Base-by-base conservation (phyloP, 306 rosid species). In the Astragalus glycyphyllos region DNA sequence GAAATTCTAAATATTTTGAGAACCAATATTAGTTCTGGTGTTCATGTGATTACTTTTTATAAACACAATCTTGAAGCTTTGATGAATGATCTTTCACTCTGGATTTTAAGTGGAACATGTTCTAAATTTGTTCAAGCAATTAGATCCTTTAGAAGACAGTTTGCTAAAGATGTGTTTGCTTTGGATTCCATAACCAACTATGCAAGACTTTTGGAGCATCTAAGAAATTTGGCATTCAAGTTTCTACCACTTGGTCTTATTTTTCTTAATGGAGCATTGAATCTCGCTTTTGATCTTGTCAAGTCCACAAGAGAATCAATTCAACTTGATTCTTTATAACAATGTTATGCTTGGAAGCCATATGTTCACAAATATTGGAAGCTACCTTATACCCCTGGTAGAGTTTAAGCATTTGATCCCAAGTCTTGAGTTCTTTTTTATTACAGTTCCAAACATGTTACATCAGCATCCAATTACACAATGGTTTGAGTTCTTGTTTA, bases 151-250 rank as follows among this genome's bases (percentile, higher is more conserved):
- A 97, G 99, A 71, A 94, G 88, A 72, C 84, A 80, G 49, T 87
- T 83, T 82, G 89, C n/a, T n/a, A n/a, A n/a, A n/a, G n/a, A 91
- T 74, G 63, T 91, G 68, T 78, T 87, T 69, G 96, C 99, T 75
- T 79, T 92, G 77, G 99, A 94, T 68, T 91, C 92, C 81, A 79
- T 87, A 34, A 51, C 80, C 56, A 84, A 95, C 65, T 94, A 89
- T 75, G 95, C 91, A 69, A 84, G 91, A 80, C 90, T 94, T 74
- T 76, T 91, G 82, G 99, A 94, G 89, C 91, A 88, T 81, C 95
- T 83, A 66, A 82, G 91, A 67, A 79, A 69, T 80, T 91, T 94
- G 70, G 92, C 96, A 44, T 91, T 96, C 44, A 91, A 89, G 80
- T 79, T 83, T 69, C 37, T 74, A 15, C 83, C 91, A 59, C 97